Base-by-base conservation (phyloP, 1,139 yeast species). In the Casaregolazyma lundiana region DNA sequence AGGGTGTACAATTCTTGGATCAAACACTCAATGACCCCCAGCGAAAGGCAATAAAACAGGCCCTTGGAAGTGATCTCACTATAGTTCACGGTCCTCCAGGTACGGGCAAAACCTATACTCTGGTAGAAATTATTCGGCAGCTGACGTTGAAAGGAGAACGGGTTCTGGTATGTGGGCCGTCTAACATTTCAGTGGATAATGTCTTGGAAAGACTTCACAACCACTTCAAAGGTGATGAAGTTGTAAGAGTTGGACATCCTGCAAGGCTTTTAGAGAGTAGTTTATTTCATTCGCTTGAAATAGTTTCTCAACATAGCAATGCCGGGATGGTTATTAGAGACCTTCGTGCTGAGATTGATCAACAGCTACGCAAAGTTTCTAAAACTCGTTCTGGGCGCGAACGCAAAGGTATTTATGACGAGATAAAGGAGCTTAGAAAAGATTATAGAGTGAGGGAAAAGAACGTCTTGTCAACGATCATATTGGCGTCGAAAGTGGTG, bases 131-230 rank as follows among this genome's bases (percentile, higher is more conserved):
- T 8, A 82, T 89, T 35, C 77, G 84, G 43, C 97, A 90, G 60
- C 68, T 88, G 47, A 75, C 83, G 0, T 71, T 70, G 13, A 68
- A 68, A 11, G 80, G 81, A 6, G 81, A 84, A 54, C 71, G 92
- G 44, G 82, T 92, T 0, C 69, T 92, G 36, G 94, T 92, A 0
- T 90, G 97, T 67, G 97, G 97, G 0, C 96, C 97, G 0, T 90
- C 97, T 0, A 92, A 92, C 61, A 83, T 89, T n/a, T 81, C 97
- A 0, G 96, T 89, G 0, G 97, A 92, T 64, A 92, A 95, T 0
- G 85, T 92, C 24, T 66, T 89, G 43, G 97, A 90, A 61, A 70
- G 97, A 50, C 65, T 90, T 20, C 74, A 81, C n/a, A 65, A 67
- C 11, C 68, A 66, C 4, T 57, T 75, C 20, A 75, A 78, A 1